phyloP scores from a whole-genome alignment of 2,329 filamentous ascomycete species.

The Dendrostoma leiphaemia region DNA sequence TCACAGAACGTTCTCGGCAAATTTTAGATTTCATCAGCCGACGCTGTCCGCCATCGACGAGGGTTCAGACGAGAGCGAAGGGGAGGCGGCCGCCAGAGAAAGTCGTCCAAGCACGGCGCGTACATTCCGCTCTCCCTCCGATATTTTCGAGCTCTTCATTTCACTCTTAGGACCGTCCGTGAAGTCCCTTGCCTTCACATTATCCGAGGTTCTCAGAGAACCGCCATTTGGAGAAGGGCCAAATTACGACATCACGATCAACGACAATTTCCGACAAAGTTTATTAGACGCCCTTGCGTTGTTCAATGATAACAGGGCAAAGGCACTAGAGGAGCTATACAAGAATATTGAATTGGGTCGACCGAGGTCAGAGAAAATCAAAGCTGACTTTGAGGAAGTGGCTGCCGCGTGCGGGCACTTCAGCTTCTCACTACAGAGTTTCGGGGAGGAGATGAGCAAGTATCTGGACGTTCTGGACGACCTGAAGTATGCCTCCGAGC shows the following conservation, averaged over 20 bases:
- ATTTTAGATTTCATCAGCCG: slow-evolving; percentile 38
- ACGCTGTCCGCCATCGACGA: slow-evolving; percentile 63
- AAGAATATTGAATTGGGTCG: slow-evolving; percentile 71
- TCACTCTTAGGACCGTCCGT: slow-evolving; percentile 86
- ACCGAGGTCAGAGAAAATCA: slow-evolving; percentile 67
- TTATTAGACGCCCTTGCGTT: slow-evolving; percentile 76
- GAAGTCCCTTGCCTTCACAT: slow-evolving; percentile 89
- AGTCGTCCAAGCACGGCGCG: slow-evolving; percentile 24
- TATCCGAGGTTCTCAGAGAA: slow-evolving; percentile 85
- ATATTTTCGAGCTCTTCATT: slow-evolving; percentile 93
- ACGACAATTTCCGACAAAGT: slow-evolving; percentile 77
- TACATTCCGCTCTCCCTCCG: slow-evolving; percentile 61
- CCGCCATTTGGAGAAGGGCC: slow-evolving; percentile 74
- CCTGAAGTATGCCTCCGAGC: slow-evolving; percentile 68
- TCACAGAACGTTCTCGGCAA: slow-evolving; percentile 27
- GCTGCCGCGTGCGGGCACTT: slow-evolving; percentile 98
- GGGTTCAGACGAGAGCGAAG: slow-evolving; percentile 54
- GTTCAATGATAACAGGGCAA: slow-evolving; percentile 72
- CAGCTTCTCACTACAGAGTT: slow-evolving; percentile 85
- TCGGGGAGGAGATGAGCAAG: slow-evolving; percentile 83
- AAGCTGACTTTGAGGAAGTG: slow-evolving; percentile 95
- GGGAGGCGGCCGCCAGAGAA: slow-evolving; percentile 34
- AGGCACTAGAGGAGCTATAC: slow-evolving; percentile 78
- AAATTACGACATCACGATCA: slow-evolving; percentile 68
- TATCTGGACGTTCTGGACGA: slow-evolving; percentile 86